Conservation (phyloP, 2,329 filamentous ascomycete genomes). For the Aspergillus alliaceus region DNA sequence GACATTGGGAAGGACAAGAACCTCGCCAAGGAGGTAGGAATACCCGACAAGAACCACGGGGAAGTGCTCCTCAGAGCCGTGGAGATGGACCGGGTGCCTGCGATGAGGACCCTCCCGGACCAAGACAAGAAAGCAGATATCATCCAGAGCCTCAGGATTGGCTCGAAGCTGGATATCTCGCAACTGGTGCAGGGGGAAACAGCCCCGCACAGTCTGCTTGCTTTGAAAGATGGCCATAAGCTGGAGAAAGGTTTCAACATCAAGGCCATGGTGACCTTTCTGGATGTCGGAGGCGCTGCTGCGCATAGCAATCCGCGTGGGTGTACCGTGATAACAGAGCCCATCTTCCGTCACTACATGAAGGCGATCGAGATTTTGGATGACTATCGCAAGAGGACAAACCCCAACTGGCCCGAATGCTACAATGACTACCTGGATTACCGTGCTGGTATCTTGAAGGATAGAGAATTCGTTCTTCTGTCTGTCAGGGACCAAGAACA, state of each 20-base stretch:
- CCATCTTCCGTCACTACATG: conserved; percentile 33
- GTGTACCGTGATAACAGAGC: conserved; percentile 32
- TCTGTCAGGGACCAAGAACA: conserved; percentile 24
- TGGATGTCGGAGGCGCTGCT: conserved; percentile 40
- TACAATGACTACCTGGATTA: conserved; percentile 36
- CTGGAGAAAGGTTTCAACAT: conserved; percentile 32
- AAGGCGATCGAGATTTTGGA: conserved; percentile 30
- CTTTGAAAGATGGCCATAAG: conserved; percentile 24
- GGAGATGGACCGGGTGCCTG: conserved; percentile 16
- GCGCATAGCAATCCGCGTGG: conserved; percentile 36
- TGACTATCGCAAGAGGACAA: conserved; percentile 25
- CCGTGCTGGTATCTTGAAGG: conserved; percentile 27
- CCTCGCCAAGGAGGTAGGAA: conserved; percentile 17
- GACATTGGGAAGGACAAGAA: conserved; percentile 40
- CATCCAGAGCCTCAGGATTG: conserved; percentile 35
- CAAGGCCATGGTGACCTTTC: conserved; percentile 38
- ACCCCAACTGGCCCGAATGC: conserved; percentile 23
- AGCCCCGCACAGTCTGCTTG: conserved; percentile 29
- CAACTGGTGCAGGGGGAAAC: conserved; percentile 43
- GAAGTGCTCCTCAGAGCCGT: conserved; percentile 16
- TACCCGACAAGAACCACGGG: neutral
- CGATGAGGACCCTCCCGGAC: conserved; percentile 25
- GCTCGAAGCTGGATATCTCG: conserved; percentile 38
- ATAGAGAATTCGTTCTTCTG: conserved; percentile 29
- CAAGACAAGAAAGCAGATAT: conserved; percentile 22